Conservation (phyloP, 1,139 yeast genomes). For the Hansenula lynferdii region DNA sequence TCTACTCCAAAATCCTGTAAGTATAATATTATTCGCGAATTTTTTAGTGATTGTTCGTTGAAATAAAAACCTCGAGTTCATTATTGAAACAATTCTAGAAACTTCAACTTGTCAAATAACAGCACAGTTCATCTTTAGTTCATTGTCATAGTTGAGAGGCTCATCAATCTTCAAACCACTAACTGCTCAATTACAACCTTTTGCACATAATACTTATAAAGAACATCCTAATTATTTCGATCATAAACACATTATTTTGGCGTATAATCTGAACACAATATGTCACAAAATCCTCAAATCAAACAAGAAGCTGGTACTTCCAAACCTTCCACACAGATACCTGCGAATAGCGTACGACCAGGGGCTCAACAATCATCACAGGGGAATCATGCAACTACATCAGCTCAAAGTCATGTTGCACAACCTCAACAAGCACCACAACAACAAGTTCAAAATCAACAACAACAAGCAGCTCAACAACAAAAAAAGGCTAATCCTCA, state of each 20-base stretch:
- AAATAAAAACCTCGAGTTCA: background rate
- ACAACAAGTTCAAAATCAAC: constrained; percentile 6
- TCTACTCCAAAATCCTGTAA: background rate
- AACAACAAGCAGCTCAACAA: constrained; percentile 6
- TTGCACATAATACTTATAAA: background rate
- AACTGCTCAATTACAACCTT: too few relatives aligned
- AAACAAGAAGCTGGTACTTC: constrained; percentile 1
- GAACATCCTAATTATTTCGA: background rate
- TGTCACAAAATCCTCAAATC: constrained; percentile 3
- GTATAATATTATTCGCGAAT: background rate
- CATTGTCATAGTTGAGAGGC: too few relatives aligned
- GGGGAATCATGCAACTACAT: too few relatives aligned
- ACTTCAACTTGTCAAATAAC: background rate
- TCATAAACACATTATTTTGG: background rate
- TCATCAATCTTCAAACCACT: too few relatives aligned
- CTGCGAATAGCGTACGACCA: background rate
- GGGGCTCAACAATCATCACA: constrained; percentile 7
- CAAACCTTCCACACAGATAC: background rate
- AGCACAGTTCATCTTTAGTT: too few relatives aligned
- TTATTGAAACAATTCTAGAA: too few relatives aligned
- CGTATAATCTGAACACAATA: background rate
- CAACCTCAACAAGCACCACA: constrained; percentile 4
- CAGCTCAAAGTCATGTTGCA: constrained; percentile 1
- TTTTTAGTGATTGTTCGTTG: background rate
- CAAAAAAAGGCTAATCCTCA: constrained; percentile 20